Evolutionary conservation across 164 flowering plant genomes (phyloP).

Genomic region (Tetrastigma voinierianum): DNA sequence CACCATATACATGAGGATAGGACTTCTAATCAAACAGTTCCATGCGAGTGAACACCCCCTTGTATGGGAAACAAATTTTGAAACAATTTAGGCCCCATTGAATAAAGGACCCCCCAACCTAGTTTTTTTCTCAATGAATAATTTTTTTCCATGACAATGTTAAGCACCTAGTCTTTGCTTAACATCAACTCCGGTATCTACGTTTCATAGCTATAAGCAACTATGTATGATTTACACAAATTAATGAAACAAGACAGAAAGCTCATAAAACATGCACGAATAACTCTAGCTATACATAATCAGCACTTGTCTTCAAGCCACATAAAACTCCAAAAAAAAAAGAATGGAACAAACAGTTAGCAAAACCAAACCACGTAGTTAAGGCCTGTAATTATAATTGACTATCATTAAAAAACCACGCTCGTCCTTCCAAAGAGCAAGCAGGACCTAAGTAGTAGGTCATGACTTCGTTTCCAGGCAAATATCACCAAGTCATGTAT

Average conservation of each 20-base stretch:
- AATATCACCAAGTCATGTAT: too few species aligned
- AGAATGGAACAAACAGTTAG: background rate
- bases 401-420: background rate
- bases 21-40: background rate
- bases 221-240: background rate
- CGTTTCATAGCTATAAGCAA: background rate
- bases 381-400: background rate
- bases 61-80: background rate
- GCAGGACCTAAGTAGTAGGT: too few species aligned
- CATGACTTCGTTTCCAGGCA: too few species aligned
- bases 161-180: background rate
- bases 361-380: background rate
- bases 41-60: background rate
- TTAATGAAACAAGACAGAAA: background rate
- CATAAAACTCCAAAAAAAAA: background rate
- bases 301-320: too few species aligned
- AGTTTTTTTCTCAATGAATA: background rate
- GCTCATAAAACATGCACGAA: background rate
- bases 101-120: background rate
- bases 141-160: background rate
- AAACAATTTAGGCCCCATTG: background rate
- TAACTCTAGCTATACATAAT: background rate
- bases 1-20: background rate
- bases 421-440: too few species aligned
- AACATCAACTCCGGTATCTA: background rate